Percentiles rank a stretch among this genome's conserved stretches.
phyloP scores from a whole-genome alignment of 305 asterid genomes.

The Fraxinus ornus region DNA sequence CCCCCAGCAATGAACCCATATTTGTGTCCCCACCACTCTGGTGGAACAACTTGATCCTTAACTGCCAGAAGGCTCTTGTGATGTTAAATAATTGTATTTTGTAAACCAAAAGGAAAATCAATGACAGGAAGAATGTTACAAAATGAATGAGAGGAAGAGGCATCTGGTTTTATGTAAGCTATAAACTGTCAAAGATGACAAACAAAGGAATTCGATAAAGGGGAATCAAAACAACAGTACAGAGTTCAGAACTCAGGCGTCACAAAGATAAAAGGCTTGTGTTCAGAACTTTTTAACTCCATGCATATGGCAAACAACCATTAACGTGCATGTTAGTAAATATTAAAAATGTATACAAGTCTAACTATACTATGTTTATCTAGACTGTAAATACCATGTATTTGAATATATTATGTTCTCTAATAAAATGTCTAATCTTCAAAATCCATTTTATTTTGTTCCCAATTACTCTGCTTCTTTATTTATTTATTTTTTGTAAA shows the following conservation, averaged over 20 bases:
- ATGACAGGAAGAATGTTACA: neutral
- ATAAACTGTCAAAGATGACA: neutral
- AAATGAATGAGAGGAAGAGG: neutral
- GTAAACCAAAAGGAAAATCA: slow-evolving; percentile 3
- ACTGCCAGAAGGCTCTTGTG: slow-evolving; percentile 29
- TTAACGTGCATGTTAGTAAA: neutral
- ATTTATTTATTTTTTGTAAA: neutral
- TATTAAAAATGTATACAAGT: neutral
- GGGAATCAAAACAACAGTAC: neutral
- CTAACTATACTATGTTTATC: neutral
- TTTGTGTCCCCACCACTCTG: slow-evolving; percentile 92
- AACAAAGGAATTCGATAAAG: neutral
- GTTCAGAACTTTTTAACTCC: neutral
- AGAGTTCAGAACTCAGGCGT: neutral
- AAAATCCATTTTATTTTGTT: neutral
- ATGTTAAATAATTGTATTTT: neutral
- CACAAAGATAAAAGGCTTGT: neutral
- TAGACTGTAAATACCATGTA: slow-evolving; percentile 6
- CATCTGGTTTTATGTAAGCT: neutral
- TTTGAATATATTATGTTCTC: neutral
- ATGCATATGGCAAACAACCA: neutral
- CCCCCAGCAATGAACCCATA: slow-evolving; percentile 83
- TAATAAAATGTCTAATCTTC: neutral
- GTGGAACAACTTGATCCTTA: slow-evolving; percentile 50
- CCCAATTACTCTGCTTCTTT: neutral